Conservation (phyloP, 306 rosid genomes). For the Abrus pulchellus region DNA sequence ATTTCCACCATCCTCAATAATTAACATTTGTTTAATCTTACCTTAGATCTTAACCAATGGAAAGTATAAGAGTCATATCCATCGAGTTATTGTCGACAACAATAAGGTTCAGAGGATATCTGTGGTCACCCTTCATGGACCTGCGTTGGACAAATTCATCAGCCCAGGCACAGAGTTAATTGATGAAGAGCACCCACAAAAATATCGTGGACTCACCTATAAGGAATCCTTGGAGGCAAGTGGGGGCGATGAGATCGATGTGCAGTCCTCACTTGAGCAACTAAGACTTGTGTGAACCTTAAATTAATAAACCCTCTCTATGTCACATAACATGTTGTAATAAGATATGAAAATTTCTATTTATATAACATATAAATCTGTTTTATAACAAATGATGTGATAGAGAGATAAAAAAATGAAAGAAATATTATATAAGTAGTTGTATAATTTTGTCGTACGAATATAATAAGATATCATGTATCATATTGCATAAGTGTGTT, state of each 20-base stretch:
- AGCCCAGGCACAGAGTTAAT: conserved; percentile 57
- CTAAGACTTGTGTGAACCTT: conserved; percentile 2
- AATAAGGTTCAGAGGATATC: conserved; percentile 62
- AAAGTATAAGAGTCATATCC: conserved; percentile 68
- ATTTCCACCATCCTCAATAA: not conserved
- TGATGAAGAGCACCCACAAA: conserved; percentile 52
- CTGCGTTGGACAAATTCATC: conserved; percentile 56
- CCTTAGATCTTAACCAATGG: conserved; percentile 67
- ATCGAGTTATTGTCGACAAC: conserved; percentile 63
- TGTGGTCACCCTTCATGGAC: conserved; percentile 67
- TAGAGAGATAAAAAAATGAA: too few relatives aligned
- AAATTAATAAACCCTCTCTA: not conserved
- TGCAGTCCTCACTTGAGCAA: conserved; percentile 46
- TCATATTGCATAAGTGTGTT: too few relatives aligned
- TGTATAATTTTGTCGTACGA: too few relatives aligned
- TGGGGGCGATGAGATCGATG: conserved; percentile 47
- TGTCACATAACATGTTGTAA: too few relatives aligned
- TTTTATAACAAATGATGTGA: too few relatives aligned
- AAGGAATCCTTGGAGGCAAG: conserved; percentile 60
- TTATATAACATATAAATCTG: too few relatives aligned
- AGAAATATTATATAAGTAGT: too few relatives aligned
- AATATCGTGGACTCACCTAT: conserved; percentile 58
- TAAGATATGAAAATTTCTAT: too few relatives aligned
- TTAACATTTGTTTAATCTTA: not conserved
- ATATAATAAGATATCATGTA: too few relatives aligned